Base-by-base conservation (phyloP, 1,139 yeast genomes). In the Yamadazyma spencermartinsiae region DNA sequence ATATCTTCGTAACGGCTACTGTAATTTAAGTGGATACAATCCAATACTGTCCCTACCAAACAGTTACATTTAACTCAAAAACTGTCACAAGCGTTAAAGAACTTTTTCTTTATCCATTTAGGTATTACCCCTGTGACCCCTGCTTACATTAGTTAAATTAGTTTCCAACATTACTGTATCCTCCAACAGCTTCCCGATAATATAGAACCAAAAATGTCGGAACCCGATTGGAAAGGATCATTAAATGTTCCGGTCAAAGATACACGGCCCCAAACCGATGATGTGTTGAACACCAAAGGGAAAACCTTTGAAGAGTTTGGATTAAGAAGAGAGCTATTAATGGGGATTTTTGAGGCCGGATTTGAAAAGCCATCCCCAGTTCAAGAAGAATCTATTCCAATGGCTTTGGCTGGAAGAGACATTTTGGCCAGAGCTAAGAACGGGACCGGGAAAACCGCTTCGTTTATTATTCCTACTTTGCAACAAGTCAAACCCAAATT, bases 281-380 rank as follows among this genome's bases (percentile, higher is more conserved):
- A 92, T 77, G 97, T 92, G 40, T 77, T 89, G 42, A 87, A 80
- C 52, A 89, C 96, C 32, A 86, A 87, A 57, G 98, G 98, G 39
- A 84, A 82, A 54, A 75, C 88, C 12, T 92, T 94, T 60, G 98
- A 94, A 65, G 96, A 90, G 56, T 88, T 89, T 64, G 83, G 82
- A 54, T 79, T 92, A 55, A 89, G 88, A 61, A 80, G 98, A 64
- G 96, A 92, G 58, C 76, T 92, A 46, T 72, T 94, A 58, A 94
- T 92, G 98, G 98, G 98, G 25, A 92, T 92, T 52, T 92, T 90
- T 59, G 99, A 94, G 64, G 98, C 98, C 2, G 98, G 99, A 33
- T 92, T 92, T 58, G 99, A 92, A 62, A 88, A 86, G 59, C 98
- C 99, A 8, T 88, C 97, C 16, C 98, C 99, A 15, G 89, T 92